These are phyloP conservation scores for Symbiodinium pilosum DNA, from an alignment of 73 alveolate genomes.

Conservation along the genomic window DNA sequence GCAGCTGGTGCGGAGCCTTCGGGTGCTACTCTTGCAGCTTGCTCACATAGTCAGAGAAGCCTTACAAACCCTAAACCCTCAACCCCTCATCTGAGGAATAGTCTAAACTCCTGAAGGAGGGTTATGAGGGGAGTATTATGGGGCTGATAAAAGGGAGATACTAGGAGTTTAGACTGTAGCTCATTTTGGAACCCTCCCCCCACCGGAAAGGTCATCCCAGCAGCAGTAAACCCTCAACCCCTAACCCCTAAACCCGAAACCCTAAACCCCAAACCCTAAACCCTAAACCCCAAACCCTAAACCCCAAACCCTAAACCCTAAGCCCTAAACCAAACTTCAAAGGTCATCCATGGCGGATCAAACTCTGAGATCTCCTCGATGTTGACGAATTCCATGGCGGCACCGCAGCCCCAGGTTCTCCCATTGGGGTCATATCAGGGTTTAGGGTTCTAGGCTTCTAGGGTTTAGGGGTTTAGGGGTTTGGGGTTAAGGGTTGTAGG, in stretches of 20 bases:
- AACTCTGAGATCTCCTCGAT: slow-evolving; percentile 75
- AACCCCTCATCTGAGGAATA: too few relatives aligned
- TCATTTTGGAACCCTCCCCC: too few relatives aligned
- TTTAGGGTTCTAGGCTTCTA: neutral
- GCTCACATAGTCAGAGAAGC: too few relatives aligned
- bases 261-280: neutral
- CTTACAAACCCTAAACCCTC: too few relatives aligned
- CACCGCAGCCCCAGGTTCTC: slow-evolving; percentile 67
- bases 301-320: neutral
- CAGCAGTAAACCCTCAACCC: neutral
- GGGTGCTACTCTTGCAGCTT: too few relatives aligned
- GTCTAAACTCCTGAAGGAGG: too few relatives aligned
- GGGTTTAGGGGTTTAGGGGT: neutral
- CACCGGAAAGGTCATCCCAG: too few relatives aligned
- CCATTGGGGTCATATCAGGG: neutral
- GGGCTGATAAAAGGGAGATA: too few relatives aligned
- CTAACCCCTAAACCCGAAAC: neutral
- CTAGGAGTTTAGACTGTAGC: too few relatives aligned
- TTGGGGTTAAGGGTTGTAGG: too few relatives aligned
- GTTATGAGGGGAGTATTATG: too few relatives aligned
- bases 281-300: neutral
- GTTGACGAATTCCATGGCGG: slow-evolving; percentile 90
- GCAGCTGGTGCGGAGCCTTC: too few relatives aligned
- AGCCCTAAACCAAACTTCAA: neutral
- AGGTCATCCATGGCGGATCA: slow-evolving; percentile 86